Percentiles rank a stretch among this genome's conserved stretches.
phyloP scores from a whole-genome alignment of 768 basidiomycete genomes.

The Rubroboletus pulcherrimus region DNA sequence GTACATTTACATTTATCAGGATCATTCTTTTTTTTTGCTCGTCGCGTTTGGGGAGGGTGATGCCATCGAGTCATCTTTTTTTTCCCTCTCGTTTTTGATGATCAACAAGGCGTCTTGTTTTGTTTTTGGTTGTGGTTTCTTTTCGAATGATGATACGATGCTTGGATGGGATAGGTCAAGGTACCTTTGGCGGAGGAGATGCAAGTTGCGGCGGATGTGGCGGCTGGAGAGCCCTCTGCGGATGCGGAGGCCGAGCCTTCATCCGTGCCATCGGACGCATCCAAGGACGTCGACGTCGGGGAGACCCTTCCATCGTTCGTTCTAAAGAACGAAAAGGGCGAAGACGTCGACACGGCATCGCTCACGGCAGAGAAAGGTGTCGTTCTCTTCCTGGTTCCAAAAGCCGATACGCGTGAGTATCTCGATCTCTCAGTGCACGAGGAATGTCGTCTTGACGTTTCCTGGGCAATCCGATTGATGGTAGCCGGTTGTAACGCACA shows the following conservation, averaged over 20 bases:
- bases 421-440: background rate
- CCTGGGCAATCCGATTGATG: background rate
- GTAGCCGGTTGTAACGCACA: constrained; percentile 88
- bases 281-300: constrained; percentile 57
- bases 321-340: constrained; percentile 82
- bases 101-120: background rate
- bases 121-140: background rate
- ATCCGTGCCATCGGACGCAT: background rate
- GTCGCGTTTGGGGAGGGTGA: background rate
- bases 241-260: constrained; percentile 1
- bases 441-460: background rate
- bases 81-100: background rate
- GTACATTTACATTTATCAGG: too few species aligned
- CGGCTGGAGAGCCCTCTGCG: constrained; percentile 1
- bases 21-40: background rate
- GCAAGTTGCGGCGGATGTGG: background rate
- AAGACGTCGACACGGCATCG: constrained; percentile 65
- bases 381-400: constrained; percentile 80
- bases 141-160: background rate
- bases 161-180: constrained; percentile 15
- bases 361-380: constrained; percentile 69
- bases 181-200: constrained; percentile 13
- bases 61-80: background rate
- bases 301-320: constrained; percentile 68
- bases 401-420: constrained; percentile 76